Conservation (phyloP, 2,329 filamentous ascomycete species). For the Epichloe amarillans region DNA sequence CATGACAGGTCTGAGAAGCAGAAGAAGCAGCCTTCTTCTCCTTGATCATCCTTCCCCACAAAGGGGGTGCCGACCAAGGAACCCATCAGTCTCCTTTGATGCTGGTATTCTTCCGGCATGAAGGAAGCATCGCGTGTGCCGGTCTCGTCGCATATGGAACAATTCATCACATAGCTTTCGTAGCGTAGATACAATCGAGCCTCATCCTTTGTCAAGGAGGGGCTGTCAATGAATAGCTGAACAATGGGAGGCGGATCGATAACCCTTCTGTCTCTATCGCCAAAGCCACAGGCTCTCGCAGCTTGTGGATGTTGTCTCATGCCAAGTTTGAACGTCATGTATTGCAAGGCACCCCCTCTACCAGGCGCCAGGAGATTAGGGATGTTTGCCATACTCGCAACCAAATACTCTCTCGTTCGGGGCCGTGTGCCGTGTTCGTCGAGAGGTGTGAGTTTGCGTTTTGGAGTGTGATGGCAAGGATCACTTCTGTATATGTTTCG, state of each 20-base stretch:
- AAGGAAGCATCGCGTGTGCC: slow-evolving; percentile 55
- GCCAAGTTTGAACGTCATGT: slow-evolving; percentile 17
- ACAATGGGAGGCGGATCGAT: slow-evolving; percentile 78
- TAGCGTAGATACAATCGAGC: slow-evolving; percentile 37
- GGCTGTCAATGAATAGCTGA: slow-evolving; percentile 53
- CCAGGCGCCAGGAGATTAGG: slow-evolving; percentile 15
- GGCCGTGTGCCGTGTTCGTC: too few relatives aligned
- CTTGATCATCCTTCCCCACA: slow-evolving; percentile 60
- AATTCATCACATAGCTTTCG: slow-evolving; percentile 60
- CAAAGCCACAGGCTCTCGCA: slow-evolving; percentile 70
- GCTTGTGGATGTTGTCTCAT: slow-evolving; percentile 69
- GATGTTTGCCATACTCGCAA: slow-evolving; percentile 4
- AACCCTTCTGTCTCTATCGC: slow-evolving; percentile 67
- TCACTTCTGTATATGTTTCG: too few relatives aligned
- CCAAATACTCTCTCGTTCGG: not conserved
- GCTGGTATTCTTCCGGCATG: slow-evolving; percentile 58
- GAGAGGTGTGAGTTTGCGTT: too few relatives aligned
- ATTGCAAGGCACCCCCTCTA: slow-evolving; percentile 9
- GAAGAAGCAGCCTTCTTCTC: slow-evolving; percentile 68
- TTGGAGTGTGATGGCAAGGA: too few relatives aligned
- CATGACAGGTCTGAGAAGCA: slow-evolving; percentile 75
- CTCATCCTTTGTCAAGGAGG: slow-evolving; percentile 40
- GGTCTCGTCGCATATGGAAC: slow-evolving; percentile 59
- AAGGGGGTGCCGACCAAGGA: slow-evolving; percentile 66
- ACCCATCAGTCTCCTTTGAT: slow-evolving; percentile 67